phyloP scores from a whole-genome alignment of 2,329 filamentous ascomycete genomes.

The Blastomyces gilchristii region DNA sequence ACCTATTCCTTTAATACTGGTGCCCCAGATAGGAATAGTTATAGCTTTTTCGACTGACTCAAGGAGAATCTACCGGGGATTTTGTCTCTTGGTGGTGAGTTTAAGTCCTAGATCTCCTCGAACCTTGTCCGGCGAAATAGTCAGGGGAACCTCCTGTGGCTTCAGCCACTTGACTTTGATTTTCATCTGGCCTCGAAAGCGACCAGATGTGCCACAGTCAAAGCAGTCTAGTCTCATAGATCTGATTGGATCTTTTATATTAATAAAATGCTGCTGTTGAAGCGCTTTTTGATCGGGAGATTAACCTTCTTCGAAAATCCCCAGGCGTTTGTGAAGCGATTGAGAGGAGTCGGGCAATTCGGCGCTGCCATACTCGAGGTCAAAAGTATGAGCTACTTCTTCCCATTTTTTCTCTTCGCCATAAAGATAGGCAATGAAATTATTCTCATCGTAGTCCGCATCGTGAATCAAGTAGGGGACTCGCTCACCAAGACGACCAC shows the following conservation, averaged over 20 bases:
- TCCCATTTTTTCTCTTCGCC: constrained; percentile 7
- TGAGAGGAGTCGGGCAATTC: background rate
- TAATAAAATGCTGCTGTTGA: background rate
- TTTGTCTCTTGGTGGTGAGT: background rate
- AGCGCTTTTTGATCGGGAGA: background rate
- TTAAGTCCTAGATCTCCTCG: constrained; percentile 8
- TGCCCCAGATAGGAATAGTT: background rate
- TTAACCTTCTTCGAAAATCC: background rate
- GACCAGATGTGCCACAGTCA: background rate
- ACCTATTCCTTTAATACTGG: background rate
- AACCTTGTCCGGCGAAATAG: background rate
- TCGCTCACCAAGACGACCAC: constrained; percentile 6
- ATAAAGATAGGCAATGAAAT: constrained; percentile 6
- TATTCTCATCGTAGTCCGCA: constrained; percentile 9
- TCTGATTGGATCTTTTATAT: background rate
- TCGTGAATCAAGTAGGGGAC: constrained; percentile 6
- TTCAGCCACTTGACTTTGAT: background rate
- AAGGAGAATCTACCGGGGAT: background rate
- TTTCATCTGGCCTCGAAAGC: background rate
- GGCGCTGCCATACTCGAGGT: constrained; percentile 5
- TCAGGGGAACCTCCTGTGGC: constrained; percentile 1
- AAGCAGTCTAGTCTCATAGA: background rate
- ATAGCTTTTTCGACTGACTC: background rate
- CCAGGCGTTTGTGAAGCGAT: background rate
- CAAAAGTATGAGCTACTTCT: constrained; percentile 9